A percentile compares a stretch with the other conserved stretches of the same genome.
phyloP scores from a whole-genome alignment of 768 basidiomycete genomes.

The Lactarius tabidus region DNA sequence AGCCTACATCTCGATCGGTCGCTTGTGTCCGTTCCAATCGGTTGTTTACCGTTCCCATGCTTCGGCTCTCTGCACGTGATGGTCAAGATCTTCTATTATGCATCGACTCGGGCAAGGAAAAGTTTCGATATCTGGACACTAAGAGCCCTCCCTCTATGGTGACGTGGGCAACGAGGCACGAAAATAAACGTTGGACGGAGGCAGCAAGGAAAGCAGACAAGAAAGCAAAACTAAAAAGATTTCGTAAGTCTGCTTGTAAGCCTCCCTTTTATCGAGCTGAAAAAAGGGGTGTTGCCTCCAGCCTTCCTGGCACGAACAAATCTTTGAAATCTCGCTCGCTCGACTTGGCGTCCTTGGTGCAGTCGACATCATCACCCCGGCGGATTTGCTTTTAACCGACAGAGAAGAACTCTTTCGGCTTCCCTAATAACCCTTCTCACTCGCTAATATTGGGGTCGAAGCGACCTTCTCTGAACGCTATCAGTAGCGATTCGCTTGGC shows the following conservation, averaged over 20 bases:
- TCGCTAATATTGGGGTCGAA: neutral
- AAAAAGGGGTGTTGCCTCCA: neutral
- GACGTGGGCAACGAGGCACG: neutral
- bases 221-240: neutral
- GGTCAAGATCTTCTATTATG: neutral
- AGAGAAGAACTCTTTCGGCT: neutral
- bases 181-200: neutral
- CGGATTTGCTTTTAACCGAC: neutral
- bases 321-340: neutral
- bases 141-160: neutral
- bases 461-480: neutral
- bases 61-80: neutral
- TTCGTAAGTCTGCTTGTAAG: neutral
- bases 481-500: neutral
- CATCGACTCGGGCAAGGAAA: neutral
- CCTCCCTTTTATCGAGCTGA: neutral
- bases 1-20: neutral
- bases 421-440: neutral
- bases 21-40: neutral
- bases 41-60: neutral
- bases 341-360: neutral
- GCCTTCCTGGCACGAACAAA: neutral
- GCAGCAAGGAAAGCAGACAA: no score
- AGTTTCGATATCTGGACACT: neutral
- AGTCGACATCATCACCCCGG: neutral